phyloP scores from a whole-genome alignment of 2,329 filamentous ascomycete genomes.

The Epichloe sp. region DNA sequence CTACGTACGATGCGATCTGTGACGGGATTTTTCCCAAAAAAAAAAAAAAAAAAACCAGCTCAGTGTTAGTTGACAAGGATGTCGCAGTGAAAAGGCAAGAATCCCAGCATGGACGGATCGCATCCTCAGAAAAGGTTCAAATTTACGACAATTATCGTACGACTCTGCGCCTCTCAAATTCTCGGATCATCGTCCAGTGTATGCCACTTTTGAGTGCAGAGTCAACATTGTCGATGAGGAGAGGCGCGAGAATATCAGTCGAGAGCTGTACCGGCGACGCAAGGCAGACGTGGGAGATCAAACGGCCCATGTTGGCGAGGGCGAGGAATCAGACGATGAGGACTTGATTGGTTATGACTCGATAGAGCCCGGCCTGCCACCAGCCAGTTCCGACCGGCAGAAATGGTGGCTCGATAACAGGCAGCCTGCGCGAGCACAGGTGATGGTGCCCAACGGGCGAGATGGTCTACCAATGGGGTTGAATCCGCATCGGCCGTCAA shows the following conservation, averaged over 20 bases:
- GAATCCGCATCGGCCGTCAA: conserved; percentile 63
- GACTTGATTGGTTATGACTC: conserved; percentile 71
- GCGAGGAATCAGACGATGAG: conserved; percentile 57
- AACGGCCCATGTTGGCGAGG: conserved; percentile 38
- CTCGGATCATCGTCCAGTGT: conserved; percentile 94
- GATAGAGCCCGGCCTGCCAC: conserved; percentile 63
- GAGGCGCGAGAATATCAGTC: conserved; percentile 58
- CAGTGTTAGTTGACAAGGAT: neutral
- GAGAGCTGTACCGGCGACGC: conserved; percentile 59
- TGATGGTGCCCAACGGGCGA: conserved; percentile 46
- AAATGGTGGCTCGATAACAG: conserved; percentile 62
- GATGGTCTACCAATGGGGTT: conserved; percentile 44
- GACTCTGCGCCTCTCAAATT: conserved; percentile 71
- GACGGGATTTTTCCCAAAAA: neutral
- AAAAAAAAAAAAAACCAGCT: neutral
- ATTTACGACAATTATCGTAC: conserved; percentile 73
- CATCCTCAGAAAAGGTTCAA: conserved; percentile 73
- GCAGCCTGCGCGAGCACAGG: conserved; percentile 59
- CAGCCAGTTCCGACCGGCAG: conserved; percentile 53
- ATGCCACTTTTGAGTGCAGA: conserved; percentile 72
- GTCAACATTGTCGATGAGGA: conserved; percentile 70
- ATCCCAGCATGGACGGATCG: conserved; percentile 98
- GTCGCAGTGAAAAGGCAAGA: conserved; percentile 64
- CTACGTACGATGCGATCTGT: neutral
- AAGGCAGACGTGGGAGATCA: conserved; percentile 49